These are phyloP conservation scores for Alternaria postmessia DNA, from an alignment of 2,329 filamentous ascomycete species.

Conservation along the genomic window DNA sequence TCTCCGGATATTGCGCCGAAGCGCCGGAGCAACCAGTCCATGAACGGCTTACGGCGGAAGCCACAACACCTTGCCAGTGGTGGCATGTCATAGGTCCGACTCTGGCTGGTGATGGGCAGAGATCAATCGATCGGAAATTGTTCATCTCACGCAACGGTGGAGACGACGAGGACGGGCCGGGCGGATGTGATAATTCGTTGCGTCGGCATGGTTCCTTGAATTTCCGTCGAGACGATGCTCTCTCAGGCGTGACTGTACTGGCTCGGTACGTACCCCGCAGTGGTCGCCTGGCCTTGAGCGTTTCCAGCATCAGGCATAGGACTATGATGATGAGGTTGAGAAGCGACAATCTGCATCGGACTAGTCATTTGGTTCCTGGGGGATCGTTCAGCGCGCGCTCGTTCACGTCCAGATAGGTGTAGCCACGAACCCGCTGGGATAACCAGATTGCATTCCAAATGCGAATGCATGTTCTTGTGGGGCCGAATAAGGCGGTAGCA, in stretches of 20 bases:
- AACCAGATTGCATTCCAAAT: constrained; percentile 52
- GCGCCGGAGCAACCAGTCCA: constrained; percentile 15
- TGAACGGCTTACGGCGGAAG: constrained; percentile 15
- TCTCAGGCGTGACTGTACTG: constrained; percentile 32
- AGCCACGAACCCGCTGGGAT: constrained; percentile 56
- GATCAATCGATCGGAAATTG: constrained; percentile 15
- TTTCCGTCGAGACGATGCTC: constrained; percentile 6
- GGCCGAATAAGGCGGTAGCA: constrained; percentile 45
- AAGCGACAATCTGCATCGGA: constrained; percentile 29
- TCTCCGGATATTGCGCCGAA: constrained; percentile 24
- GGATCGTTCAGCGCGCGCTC: constrained; percentile 51
- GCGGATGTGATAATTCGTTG: constrained; percentile 10
- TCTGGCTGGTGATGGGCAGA: constrained; percentile 7
- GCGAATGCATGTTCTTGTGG: constrained; percentile 53
- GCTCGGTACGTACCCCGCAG: constrained; percentile 25
- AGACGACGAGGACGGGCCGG: constrained; percentile 10
- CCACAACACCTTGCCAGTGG: constrained; percentile 8
- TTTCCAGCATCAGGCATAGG: constrained; percentile 27
- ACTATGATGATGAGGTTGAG: constrained; percentile 37
- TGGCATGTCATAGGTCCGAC: constrained; percentile 13
- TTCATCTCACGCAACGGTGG: constrained; percentile 7
- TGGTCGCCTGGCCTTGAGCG: constrained; percentile 23
- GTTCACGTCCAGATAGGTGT: constrained; percentile 54
- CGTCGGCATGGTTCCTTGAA: constrained; percentile 8
- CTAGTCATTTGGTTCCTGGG: constrained; percentile 51